Evolutionary conservation across 192 early-diverging fungal genomes (phyloP), one percentile per base, ranked within the genome.

Genomic region (Mortierella claussenii): DNA sequence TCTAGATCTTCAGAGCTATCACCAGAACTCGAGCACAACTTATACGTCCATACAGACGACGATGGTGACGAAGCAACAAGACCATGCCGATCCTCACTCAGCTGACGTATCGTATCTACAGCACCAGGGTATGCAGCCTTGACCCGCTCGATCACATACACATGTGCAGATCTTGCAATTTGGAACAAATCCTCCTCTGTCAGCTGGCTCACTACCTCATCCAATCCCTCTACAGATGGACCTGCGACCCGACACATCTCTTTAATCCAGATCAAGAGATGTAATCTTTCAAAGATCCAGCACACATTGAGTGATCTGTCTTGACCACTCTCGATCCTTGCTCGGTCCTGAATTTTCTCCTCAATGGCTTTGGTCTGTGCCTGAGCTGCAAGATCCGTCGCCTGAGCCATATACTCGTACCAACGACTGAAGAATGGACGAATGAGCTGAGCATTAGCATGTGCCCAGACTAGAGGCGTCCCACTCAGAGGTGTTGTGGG

Each of bases 221-320:
- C 31, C 7, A 76, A 58, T 0, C 20, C 55, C 9, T 52, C 46
- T 2, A 51, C n/a, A 33, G 65, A 51, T 28, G 45, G 53, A 11
- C 49, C 32, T 8, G 58, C 71, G 18, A 46, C 43, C 4, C 21
- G 33, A 50, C 55, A 60, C 71, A 76, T 76, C 43, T 53, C 61
- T 20, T 67, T 60, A 26, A 66, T 66, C 71, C 71, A 76, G n/a
- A 56, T 43, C 37, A 63, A 17, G 1, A 76, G 26, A 17, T 66
- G 57, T n/a, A 66, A 12, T 32, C 64, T 44, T 30, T 76, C 71
- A 61, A 76, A 76, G 58, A 76, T 60, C 53, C 26, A 46, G 23
- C 48, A 54, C 26, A 76, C 71, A 33, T 76, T 76, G 31, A 17
- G 26, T 1, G 23, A 42, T 10, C 32, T 15, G 24, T 28, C 37